These are phyloP conservation scores for Ophiostoma himal-ulmi DNA, from an alignment of 2,329 filamentous ascomycete genomes.

Conservation along the genomic window DNA sequence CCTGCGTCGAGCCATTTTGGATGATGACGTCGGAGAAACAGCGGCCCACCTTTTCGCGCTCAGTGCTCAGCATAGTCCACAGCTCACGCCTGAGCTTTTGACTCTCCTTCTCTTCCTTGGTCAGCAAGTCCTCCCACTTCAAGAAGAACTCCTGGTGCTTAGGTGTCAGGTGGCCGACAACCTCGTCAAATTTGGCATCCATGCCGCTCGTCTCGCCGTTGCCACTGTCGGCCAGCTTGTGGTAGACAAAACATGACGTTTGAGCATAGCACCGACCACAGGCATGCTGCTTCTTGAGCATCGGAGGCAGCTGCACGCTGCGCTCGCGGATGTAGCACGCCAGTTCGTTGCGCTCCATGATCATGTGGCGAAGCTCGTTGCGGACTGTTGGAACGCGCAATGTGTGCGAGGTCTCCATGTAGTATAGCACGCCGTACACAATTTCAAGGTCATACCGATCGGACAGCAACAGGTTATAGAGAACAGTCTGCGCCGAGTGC, in stretches of 20 bases:
- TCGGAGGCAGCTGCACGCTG: conserved; percentile 71
- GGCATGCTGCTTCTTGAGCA: conserved; percentile 74
- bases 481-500: conserved; percentile 86
- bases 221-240: conserved; percentile 82
- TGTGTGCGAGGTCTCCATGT: conserved; percentile 84
- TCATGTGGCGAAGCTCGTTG: conserved; percentile 89
- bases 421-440: conserved; percentile 85
- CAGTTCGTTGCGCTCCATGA: conserved; percentile 88
- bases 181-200: conserved; percentile 72
- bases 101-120: conserved; percentile 87
- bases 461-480: conserved; percentile 87
- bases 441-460: conserved; percentile 94
- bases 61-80: conserved; percentile 89
- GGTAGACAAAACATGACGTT: conserved; percentile 84
- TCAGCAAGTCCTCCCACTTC: conserved; percentile 90
- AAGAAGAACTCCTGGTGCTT: conserved; percentile 77
- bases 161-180: conserved; percentile 70
- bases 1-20: conserved; percentile 65
- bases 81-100: conserved; percentile 83
- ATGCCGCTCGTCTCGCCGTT: conserved; percentile 75
- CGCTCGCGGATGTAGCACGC: conserved; percentile 79
- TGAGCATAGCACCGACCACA: conserved; percentile 90
- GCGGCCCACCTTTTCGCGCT: conserved; percentile 80
- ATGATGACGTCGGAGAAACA: conserved; percentile 88
- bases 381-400: conserved; percentile 78